Evolutionary conservation across 129 eudicot genomes (phyloP), one percentile per base, ranked within the genome.

Genomic region (Scalesia atractyloides): DNA sequence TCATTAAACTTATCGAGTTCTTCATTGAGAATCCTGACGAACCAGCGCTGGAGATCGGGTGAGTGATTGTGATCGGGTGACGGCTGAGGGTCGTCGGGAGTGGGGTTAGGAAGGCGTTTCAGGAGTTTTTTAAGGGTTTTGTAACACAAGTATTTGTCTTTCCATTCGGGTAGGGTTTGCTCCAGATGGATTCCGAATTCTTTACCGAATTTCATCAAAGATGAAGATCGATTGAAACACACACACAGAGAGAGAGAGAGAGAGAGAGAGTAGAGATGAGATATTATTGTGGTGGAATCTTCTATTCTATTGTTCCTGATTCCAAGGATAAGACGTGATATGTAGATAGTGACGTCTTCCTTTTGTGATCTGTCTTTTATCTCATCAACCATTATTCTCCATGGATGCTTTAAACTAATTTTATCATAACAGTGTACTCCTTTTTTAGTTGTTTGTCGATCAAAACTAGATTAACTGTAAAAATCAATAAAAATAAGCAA

Each of bases 141-240:
- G 91, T 93, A 93, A 48, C 90, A 90, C 74, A 93, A 63, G 74
- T 87, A 93, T 69, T 90, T 82, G 87, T 93, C 98, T 52, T 89
- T 90, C 98, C 98, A 94, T 70, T 88, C 98, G 1, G 98, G 98
- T 52, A 94, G 85, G 63, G 97, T 87, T 82, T 90, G 88, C 64
- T 90, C 98, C 73, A 94, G 73, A 81, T 90, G 98, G 66, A 73
- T 90, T 3, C 87, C 76, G 39, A 94, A 86, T 73, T 94, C 97
- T 79, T 88, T 90, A 46, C 97, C 97, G 33, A 94, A 94, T 86
- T 90, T 90, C 98, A 94, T 90, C 12, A 37, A 79, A 1, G 4
- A 57, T 74, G 50, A 14, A 39, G 34, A 30, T 30, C 34, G 34
- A 30, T 30, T 64, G 51, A 73, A 19, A 30, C n/a, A n/a, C n/a